A percentile compares a stretch with the other conserved stretches of the same genome.
phyloP scores from a whole-genome alignment of 139 green algal genomes.

The Chlorella ohadii region DNA sequence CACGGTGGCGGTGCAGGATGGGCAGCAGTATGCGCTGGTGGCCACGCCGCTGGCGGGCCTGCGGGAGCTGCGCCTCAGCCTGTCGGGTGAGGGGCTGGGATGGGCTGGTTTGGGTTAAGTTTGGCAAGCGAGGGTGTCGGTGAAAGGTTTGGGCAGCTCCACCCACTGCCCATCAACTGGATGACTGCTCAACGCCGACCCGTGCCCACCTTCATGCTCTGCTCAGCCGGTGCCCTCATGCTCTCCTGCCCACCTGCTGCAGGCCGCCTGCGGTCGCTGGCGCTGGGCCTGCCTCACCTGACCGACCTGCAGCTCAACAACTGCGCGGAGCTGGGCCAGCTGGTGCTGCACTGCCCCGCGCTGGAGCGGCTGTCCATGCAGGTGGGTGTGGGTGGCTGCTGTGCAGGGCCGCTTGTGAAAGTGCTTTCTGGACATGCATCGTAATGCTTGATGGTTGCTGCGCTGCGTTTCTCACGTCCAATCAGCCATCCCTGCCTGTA shows the following conservation, averaged over 20 bases:
- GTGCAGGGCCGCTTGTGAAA: no score
- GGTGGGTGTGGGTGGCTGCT: neutral
- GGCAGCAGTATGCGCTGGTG: constrained; percentile 18
- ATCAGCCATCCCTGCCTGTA: neutral
- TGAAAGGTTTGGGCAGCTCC: no score
- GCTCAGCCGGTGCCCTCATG: no score
- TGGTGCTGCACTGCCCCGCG: constrained; percentile 63
- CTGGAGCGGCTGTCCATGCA: constrained; percentile 40
- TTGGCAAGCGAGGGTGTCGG: no score
- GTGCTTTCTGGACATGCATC: no score
- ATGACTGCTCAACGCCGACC: no score
- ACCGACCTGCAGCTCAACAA: constrained; percentile 61
- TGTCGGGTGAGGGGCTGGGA: constrained; percentile 5
- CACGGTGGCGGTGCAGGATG: neutral
- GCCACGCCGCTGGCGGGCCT: constrained; percentile 35
- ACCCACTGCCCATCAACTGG: no score
- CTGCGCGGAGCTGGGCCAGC: constrained; percentile 47
- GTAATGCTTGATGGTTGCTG: no score
- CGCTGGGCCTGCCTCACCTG: constrained; percentile 56
- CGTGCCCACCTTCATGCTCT: no score
- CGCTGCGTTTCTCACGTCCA: no score
- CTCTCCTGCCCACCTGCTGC: neutral
- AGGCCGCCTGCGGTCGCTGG: constrained; percentile 40
- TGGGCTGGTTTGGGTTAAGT: neutral
- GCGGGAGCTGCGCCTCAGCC: constrained; percentile 34